Evolutionary conservation across 2,329 filamentous ascomycete species (phyloP).

Genomic region (Monosporascus cannonballus): DNA sequence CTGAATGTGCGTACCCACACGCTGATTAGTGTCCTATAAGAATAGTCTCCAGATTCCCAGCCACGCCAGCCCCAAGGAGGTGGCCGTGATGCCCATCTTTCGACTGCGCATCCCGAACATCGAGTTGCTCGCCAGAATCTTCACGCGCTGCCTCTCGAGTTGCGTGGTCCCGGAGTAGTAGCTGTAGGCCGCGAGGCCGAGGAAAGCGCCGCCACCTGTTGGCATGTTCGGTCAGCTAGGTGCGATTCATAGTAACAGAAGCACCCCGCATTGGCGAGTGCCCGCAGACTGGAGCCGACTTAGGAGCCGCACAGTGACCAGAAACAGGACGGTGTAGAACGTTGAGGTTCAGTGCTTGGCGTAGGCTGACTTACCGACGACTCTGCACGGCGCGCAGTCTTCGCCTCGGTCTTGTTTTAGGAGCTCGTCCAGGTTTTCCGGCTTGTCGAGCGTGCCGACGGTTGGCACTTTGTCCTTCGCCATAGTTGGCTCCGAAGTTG

Average conservation of each 20-base stretch:
- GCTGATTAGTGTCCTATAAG: slow-evolving; percentile 32
- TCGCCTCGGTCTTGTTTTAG: slow-evolving; percentile 51
- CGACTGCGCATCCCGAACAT: slow-evolving; percentile 68
- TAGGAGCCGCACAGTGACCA: not conserved
- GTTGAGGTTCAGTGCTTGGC: no score
- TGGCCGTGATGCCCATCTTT: slow-evolving; percentile 58
- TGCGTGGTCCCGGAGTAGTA: slow-evolving; percentile 70
- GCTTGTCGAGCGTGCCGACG: slow-evolving; percentile 49
- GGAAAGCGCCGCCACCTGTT: slow-evolving; percentile 66
- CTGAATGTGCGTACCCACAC: no score
- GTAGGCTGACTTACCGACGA: slow-evolving; percentile 53
- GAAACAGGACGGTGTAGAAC: not conserved
- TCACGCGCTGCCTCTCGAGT: slow-evolving; percentile 58
- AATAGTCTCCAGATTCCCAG: slow-evolving; percentile 65
- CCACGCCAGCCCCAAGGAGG: slow-evolving; percentile 62
- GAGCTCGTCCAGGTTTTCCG: slow-evolving; percentile 55
- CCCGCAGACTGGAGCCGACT: no score
- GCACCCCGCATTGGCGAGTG: not conserved
- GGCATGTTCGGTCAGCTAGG: not conserved
- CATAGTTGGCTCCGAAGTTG: slow-evolving; percentile 25
- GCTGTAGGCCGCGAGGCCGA: slow-evolving; percentile 71
- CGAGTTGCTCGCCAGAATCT: slow-evolving; percentile 62
- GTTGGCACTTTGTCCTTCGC: slow-evolving; percentile 43
- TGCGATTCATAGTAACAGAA: slow-evolving; percentile 1
- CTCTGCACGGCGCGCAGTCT: slow-evolving; percentile 65